phyloP scores from a whole-genome alignment of 352 stramenopile genomes.

The Aphanomyces invadans region DNA sequence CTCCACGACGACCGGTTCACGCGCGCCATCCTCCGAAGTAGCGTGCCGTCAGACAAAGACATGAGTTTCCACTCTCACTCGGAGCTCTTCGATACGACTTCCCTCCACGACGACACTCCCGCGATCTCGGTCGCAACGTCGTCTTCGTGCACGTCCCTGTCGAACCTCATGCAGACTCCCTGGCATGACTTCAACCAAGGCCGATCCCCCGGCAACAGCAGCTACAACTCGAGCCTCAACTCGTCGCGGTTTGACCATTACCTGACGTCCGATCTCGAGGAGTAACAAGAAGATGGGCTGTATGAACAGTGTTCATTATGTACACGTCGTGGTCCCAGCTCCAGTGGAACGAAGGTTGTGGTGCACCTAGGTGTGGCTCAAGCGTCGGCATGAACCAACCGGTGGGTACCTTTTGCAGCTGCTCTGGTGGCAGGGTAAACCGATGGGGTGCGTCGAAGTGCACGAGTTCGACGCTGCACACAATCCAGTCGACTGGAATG shows the following conservation, averaged over 20 bases:
- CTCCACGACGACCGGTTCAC: constrained; percentile 12
- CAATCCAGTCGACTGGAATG: constrained; percentile 1
- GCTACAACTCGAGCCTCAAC: neutral
- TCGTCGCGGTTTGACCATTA: neutral
- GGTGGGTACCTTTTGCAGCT: neutral
- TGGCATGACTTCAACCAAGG: neutral
- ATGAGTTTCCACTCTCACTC: neutral
- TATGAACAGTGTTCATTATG: too few species aligned
- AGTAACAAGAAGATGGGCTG: neutral
- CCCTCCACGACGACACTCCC: too few species aligned
- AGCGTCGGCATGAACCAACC: too few species aligned
- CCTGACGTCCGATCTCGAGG: neutral
- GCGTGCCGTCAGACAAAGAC: neutral
- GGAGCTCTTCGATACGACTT: neutral
- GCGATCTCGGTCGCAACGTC: neutral
- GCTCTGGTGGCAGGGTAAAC: neutral
- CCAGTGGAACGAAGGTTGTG: too few species aligned
- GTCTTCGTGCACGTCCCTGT: neutral
- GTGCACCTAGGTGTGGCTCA: too few species aligned
- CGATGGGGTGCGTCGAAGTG: neutral
- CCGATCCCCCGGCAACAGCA: neutral
- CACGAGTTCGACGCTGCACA: constrained; percentile 16
- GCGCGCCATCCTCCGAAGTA: constrained; percentile 2
- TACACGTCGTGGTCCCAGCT: too few species aligned
- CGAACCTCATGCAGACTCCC: too few species aligned